Conservation (phyloP, 306 rosid species). For the Vigna radiata region DNA sequence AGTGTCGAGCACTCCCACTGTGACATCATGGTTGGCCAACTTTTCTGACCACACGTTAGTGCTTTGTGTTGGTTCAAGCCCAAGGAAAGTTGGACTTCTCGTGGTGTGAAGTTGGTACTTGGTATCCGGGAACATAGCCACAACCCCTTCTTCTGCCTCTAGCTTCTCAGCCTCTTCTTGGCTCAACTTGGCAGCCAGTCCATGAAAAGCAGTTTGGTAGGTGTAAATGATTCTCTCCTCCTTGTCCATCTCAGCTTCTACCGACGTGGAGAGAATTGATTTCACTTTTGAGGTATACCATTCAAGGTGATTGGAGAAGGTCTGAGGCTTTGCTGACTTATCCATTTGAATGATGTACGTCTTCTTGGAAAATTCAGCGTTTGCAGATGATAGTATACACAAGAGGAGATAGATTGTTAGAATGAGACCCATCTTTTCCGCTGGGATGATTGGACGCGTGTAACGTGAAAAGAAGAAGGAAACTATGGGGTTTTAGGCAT, state of each 20-base stretch:
- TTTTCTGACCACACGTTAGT: conserved; percentile 59
- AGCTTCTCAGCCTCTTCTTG: conserved; percentile 63
- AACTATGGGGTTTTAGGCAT: conserved; percentile 22
- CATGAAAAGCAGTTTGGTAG: conserved; percentile 78
- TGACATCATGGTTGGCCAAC: conserved; percentile 67
- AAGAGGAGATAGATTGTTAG: conserved; percentile 49
- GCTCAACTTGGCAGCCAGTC: conserved; percentile 73
- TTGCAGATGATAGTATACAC: conserved; percentile 44
- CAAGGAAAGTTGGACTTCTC: conserved; percentile 84
- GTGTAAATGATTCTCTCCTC: conserved; percentile 70
- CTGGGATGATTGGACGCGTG: conserved; percentile 35
- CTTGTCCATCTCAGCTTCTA: conserved; percentile 35
- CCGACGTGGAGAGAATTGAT: conserved; percentile 50
- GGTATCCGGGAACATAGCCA: conserved; percentile 81
- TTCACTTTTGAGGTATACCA: conserved; percentile 82
- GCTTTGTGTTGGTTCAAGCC: conserved; percentile 65
- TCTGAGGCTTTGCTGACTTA: conserved; percentile 71
- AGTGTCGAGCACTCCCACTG: conserved; percentile 90
- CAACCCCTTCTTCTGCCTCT: conserved; percentile 64
- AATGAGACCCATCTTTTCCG: conserved; percentile 48
- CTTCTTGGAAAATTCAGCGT: conserved; percentile 51
- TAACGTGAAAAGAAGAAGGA: conserved; percentile 30
- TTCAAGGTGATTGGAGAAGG: conserved; percentile 58
- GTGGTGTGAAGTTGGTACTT: conserved; percentile 87
- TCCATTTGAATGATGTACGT: conserved; percentile 86